Base-by-base conservation (phyloP, 2,329 filamentous ascomycete genomes). In the Phialophora chinensis region DNA sequence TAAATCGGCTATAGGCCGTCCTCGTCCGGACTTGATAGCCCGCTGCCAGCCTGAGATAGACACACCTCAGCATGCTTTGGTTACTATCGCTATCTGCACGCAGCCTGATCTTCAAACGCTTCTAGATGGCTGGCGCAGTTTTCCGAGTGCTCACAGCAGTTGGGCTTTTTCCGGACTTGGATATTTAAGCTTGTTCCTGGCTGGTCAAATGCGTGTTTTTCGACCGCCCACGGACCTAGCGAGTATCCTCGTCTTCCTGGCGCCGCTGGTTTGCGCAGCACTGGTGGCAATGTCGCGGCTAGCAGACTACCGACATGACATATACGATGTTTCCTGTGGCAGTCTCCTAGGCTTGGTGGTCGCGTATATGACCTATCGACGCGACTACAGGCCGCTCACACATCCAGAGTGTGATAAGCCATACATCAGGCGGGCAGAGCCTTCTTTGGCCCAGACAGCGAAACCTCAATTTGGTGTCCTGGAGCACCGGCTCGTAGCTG, bases 1-100 rank as follows among this genome's bases (percentile, higher is more conserved):
- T 75, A 99, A 99, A 80, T 97, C 96, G 75, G 86, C 90, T 10
- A 91, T 94, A 29, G 92, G 92, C 7, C 82, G 92, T 12, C 92
- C 93, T 31, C 87, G 94, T 4, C 94, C 94, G 3, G 94, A 98
- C 78, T 81, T 97, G 42, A 86, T 98, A 49, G 88, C 90, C 20
- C 88, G 95, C 49, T 99, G 95, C 79, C 89, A 91, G 70, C 93
- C 95, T 0, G 79, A 77, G 65, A 76, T 82, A 12, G 85, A 83
- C 7, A 87, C 87, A 0, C 83, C 87, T 0, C 78, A 77, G 55
- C 80, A 87, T 69, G 73, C 78, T 38, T 78, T 89, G 56, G 83
- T 89, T 27, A 73, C 76, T 20, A 79, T 78, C 71, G 77, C 75
- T 2, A 78, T 82, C 14, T 83, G 81, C 66, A 80, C 78, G 6